phyloP scores from a whole-genome alignment of 768 basidiomycete species.

The Hortiboletus flavorubellus region DNA sequence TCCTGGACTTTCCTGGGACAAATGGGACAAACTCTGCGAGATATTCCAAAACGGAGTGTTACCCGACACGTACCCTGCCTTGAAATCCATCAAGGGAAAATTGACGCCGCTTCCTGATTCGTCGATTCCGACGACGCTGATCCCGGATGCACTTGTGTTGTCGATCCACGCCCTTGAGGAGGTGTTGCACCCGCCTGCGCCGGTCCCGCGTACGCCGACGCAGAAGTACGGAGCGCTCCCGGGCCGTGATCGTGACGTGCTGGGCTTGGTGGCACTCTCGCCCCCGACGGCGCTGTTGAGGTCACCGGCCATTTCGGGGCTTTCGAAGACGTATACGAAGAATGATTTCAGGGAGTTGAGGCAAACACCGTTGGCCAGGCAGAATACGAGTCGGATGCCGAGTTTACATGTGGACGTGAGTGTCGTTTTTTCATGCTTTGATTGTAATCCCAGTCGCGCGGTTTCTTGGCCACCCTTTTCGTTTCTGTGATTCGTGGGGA shows the following conservation, averaged over 20 bases:
- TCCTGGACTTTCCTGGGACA: conserved; percentile 45
- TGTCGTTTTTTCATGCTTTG: conserved; percentile 17
- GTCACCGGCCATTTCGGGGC: conserved; percentile 68
- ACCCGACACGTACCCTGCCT: conserved; percentile 25
- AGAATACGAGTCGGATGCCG: conserved; percentile 83
- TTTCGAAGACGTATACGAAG: conserved; percentile 78
- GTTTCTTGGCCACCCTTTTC: too few relatives aligned
- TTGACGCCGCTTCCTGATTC: conserved; percentile 28
- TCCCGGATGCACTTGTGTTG: conserved; percentile 40
- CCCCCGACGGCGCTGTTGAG: conserved; percentile 68
- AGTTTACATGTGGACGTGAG: conserved; percentile 80
- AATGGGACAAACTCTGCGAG: conserved; percentile 46
- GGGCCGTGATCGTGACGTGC: conserved; percentile 30
- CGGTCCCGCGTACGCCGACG: conserved; percentile 53
- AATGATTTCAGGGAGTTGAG: conserved; percentile 82
- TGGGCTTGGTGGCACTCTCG: conserved; percentile 63
- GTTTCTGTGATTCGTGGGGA: neutral
- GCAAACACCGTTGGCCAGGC: conserved; percentile 61
- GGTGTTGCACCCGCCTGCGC: conserved; percentile 40
- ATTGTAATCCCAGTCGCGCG: too few relatives aligned
- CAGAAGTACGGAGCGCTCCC: conserved; percentile 31
- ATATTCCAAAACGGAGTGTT: conserved; percentile 28
- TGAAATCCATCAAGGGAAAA: conserved; percentile 33
- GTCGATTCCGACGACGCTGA: conserved; percentile 28
- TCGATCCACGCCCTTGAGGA: conserved; percentile 46